Base-by-base conservation (phyloP, 164 flowering plant species). In the Echeveria elegans region DNA sequence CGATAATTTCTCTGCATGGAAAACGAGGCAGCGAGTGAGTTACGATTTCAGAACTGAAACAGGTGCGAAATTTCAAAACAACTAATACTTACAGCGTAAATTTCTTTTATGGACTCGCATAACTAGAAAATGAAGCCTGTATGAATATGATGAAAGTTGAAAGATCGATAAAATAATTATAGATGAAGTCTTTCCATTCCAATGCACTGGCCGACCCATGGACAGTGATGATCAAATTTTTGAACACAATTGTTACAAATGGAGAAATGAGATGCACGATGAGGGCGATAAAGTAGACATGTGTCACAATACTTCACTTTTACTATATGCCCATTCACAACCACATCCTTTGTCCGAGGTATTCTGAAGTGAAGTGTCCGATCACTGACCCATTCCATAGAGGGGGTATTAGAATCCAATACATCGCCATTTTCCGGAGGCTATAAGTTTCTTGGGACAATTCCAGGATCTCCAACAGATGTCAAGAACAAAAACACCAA, bases 161-260 rank as follows among this genome's bases (percentile, higher is more conserved):
- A n/a, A n/a, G n/a, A n/a, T n/a, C n/a, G n/a, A n/a, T n/a, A n/a
- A n/a, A n/a, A n/a, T n/a, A n/a, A 38, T 0, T 18, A 32, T 41
- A 52, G 40, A 61, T 2, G 48, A 11, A 16, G 63, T 84, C 97
- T 83, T 85, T 88, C 97, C 19, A 73, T 34, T 77, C 92, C 98
- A 75, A 92, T 92, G 75, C 98, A 92, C 74, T 92, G 98, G 66
- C 96, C 96, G 56, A 90, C 98, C 98, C 96, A 92, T 21, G 98
- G 98, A 70, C 96, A 92, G 70, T 92, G 98, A 70, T 92, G 98
- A 82, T 92, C 98, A 59, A 92, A 92, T 66, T 79, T 84, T 77
- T 88, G 89, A 11, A 93, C 97, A 70, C 98, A 93, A 72, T 93
- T 93, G 80, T 90, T 89, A 86, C 98, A 93, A 53, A 92, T 86